Evolutionary conservation across 495 filamentous ascomycete genomes (phyloP).

Genomic region (Daldinia loculata): DNA sequence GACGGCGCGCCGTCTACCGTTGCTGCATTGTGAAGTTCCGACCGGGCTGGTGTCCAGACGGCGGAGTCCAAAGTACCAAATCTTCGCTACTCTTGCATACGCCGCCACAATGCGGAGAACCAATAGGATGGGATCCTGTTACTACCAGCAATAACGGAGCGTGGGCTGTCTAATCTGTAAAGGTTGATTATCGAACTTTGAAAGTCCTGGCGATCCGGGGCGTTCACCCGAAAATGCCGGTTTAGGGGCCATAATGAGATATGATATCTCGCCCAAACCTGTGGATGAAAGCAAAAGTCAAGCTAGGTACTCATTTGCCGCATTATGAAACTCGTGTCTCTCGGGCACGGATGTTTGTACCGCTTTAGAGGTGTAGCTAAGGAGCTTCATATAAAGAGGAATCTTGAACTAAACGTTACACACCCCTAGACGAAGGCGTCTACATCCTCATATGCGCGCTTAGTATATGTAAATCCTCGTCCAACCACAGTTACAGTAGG

Average conservation of each 20-base stretch:
- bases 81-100: constrained; percentile 22
- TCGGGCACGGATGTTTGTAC: neutral
- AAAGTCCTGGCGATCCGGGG: constrained; percentile 31
- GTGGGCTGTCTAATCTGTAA: constrained; percentile 18
- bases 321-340: neutral
- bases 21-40: constrained; percentile 11
- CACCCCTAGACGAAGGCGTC: neutral
- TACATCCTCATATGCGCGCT: constrained; percentile 12
- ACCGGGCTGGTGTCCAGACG: constrained; percentile 10
- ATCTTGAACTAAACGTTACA: constrained; percentile 8
- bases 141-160: constrained; percentile 19
- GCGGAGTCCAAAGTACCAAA: constrained; percentile 13
- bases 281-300: neutral
- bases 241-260: constrained; percentile 20
- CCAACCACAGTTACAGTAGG: neutral
- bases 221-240: constrained; percentile 30
- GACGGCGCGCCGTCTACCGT: constrained; percentile 5
- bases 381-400: neutral
- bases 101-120: constrained; percentile 31
- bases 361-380: neutral
- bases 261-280: constrained; percentile 14
- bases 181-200: constrained; percentile 19
- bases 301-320: neutral
- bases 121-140: constrained; percentile 35
- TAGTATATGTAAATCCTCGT: constrained; percentile 1